Evolutionary conservation across 2,329 filamentous ascomycete genomes (phyloP), one percentile per base, ranked within the genome.

Genomic region (Aspergillus brunneoviolaceus): DNA sequence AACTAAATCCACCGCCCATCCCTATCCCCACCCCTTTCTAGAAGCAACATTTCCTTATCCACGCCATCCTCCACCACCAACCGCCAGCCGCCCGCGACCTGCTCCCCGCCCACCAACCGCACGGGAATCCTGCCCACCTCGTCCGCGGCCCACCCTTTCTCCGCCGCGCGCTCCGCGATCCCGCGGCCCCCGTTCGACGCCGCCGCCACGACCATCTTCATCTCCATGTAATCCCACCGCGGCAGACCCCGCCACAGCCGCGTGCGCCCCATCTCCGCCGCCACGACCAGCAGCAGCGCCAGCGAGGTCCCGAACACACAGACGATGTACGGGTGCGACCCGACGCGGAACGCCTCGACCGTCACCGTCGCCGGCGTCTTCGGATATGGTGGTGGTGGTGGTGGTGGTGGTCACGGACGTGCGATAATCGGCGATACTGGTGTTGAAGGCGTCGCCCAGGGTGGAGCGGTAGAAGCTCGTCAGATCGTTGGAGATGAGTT

Each of bases 381-480:
- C 33, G 11, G 33, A 12, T 14, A 5, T 16, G 14, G 19, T 45
- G 11, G 23, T n/a, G 14, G 9, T n/a, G n/a, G 21, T 9, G 2
- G 10, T 27, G 11, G 33, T 42, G 21, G 19, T 27, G 1, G 33
- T 16, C 33, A 35, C 33, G 9, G 33, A 35, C 11, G 33, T 35
- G 11, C 33, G 33, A 23, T 29, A 27, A 14, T 53, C 51, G 1
- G 51, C 33, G 4, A 53, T 53, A 25, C 33, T 45, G 14, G 51
- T 53, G 2, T 53, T 53, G 23, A 53, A 53, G 35, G 51, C 51
- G 11, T 53, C 51, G 7, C 51, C 51, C 0, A 53, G 51, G 2
- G 51, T 53, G 2, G 51, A 53, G 21, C 51, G 51, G 23, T 53
- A 53, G 51, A 53, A 53, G 51, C 33, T 42, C 19, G 51, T 53